A percentile compares a stretch with the other conserved stretches of the same genome.
Conservation (phyloP, 345 rosid species). For the Camelina neglecta region DNA sequence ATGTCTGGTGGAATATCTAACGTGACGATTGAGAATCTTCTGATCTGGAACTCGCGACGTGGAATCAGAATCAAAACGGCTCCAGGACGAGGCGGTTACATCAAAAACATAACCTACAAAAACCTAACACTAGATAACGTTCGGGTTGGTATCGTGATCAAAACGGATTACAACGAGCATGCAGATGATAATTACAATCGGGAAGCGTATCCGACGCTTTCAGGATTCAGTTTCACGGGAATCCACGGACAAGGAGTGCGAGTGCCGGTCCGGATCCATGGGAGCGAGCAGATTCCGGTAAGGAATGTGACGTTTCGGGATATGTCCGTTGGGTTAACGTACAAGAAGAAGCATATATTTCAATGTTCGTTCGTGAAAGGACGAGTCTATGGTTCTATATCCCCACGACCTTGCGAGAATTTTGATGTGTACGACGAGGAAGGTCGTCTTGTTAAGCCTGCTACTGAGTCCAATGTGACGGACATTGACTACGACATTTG, state of each 20-base stretch:
- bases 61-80: slow-evolving; percentile 92
- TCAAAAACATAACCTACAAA: slow-evolving; percentile 61
- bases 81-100: slow-evolving; percentile 86
- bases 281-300: slow-evolving; percentile 77
- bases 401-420: slow-evolving; percentile 81
- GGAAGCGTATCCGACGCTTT: slow-evolving; percentile 62
- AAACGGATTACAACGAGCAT: slow-evolving; percentile 92
- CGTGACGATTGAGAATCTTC: slow-evolving; percentile 71
- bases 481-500: slow-evolving; percentile 81
- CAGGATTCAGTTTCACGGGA: slow-evolving; percentile 67
- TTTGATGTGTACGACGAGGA: slow-evolving; percentile 75
- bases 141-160: slow-evolving; percentile 82
- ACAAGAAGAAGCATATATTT: slow-evolving; percentile 90
- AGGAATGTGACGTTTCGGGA: slow-evolving; percentile 74
- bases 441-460: slow-evolving; percentile 62
- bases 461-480: slow-evolving; percentile 60
- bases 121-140: slow-evolving; percentile 80
- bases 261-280: slow-evolving; percentile 84
- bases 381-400: slow-evolving; percentile 73
- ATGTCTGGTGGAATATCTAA: slow-evolving; percentile 94
- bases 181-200: slow-evolving; percentile 74
- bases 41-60: slow-evolving; percentile 82
- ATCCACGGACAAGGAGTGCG: slow-evolving; percentile 84
- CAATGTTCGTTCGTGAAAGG: slow-evolving; percentile 85
- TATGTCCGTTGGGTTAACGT: slow-evolving; percentile 75